Conservation (phyloP, 1,284 basidiomycete genomes). For the Somion occarium region DNA sequence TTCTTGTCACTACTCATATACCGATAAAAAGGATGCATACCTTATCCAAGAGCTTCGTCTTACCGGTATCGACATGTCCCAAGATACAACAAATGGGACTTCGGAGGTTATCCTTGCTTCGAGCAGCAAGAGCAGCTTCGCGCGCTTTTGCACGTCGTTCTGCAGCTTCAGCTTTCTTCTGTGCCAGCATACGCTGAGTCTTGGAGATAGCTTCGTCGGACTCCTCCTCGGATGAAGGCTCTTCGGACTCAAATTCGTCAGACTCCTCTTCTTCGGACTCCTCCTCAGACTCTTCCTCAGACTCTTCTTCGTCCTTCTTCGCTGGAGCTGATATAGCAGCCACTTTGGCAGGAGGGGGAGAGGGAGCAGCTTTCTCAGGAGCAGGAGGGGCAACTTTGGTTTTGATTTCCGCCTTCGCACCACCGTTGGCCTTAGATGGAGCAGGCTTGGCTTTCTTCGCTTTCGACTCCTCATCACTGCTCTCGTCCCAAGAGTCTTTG, state of each 20-base stretch:
- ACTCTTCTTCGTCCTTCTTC: constrained; percentile 19
- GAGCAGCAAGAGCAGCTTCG: constrained; percentile 83
- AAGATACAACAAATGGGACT: constrained; percentile 99
- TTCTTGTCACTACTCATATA: not conserved
- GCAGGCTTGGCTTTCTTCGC: constrained; percentile 25
- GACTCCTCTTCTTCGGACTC: constrained; percentile 36
- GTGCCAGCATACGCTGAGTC: constrained; percentile 64
- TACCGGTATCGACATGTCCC: constrained; percentile 99
- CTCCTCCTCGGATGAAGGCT: constrained; percentile 40
- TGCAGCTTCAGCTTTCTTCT: constrained; percentile 82
- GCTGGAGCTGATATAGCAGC: not conserved
- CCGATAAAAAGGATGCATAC: constrained; percentile 33
- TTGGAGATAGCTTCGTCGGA: constrained; percentile 60
- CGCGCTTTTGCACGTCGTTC: constrained; percentile 78
- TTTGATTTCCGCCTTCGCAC: constrained; percentile 10
- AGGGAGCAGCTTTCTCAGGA: constrained; percentile 25
- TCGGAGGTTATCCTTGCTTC: constrained; percentile 88
- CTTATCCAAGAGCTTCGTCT: constrained; percentile 98
- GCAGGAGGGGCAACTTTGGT: constrained; percentile 13
- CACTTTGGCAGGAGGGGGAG: constrained; percentile 25
- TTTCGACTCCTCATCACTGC: constrained; percentile 50
- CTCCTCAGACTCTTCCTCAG: constrained; percentile 30
- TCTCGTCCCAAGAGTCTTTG: constrained; percentile 86
- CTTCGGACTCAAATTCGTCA: constrained; percentile 34
- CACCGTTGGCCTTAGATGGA: constrained; percentile 18